phyloP scores from a whole-genome alignment of 2,329 filamentous ascomycete species.

The Parascedosporium putredinis region DNA sequence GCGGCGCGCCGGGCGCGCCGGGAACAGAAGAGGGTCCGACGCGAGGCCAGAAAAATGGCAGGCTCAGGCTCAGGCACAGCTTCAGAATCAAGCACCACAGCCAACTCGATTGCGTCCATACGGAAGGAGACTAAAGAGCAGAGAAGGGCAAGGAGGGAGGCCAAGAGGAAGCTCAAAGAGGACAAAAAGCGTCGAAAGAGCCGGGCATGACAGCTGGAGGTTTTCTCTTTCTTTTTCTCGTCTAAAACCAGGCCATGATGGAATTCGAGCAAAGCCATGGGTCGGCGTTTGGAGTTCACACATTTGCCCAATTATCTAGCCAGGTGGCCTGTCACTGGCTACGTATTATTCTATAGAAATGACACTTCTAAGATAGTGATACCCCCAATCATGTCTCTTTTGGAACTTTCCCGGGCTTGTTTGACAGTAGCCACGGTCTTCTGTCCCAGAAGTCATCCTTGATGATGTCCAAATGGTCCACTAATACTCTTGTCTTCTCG shows the following conservation, averaged over 20 bases:
- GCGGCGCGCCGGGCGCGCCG: constrained; percentile 21
- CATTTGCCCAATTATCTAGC: background rate
- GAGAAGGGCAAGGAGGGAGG: constrained; percentile 18
- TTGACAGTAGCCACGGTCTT: constrained; percentile 73
- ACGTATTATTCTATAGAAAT: background rate
- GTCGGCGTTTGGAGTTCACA: constrained; percentile 4
- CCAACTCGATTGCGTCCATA: background rate
- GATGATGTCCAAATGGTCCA: constrained; percentile 89
- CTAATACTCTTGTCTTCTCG: constrained; percentile 67
- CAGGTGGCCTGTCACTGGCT: background rate
- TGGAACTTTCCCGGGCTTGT: constrained; percentile 61
- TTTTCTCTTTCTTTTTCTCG: background rate
- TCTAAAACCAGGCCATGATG: constrained; percentile 1
- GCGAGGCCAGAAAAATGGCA: constrained; percentile 13
- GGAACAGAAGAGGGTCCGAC: constrained; percentile 15
- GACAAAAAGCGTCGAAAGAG: constrained; percentile 31
- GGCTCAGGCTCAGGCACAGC: constrained; percentile 10
- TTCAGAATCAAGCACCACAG: constrained; percentile 12
- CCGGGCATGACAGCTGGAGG: background rate
- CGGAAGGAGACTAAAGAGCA: constrained; percentile 17
- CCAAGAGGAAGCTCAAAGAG: constrained; percentile 22
- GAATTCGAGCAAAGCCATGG: background rate
- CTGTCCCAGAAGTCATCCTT: constrained; percentile 88
- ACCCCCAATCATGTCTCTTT: constrained; percentile 37
- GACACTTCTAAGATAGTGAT: constrained; percentile 14